Evolutionary conservation across 2,329 filamentous ascomycete genomes (phyloP).

Genomic region (Fusarium pseudonygamai): DNA sequence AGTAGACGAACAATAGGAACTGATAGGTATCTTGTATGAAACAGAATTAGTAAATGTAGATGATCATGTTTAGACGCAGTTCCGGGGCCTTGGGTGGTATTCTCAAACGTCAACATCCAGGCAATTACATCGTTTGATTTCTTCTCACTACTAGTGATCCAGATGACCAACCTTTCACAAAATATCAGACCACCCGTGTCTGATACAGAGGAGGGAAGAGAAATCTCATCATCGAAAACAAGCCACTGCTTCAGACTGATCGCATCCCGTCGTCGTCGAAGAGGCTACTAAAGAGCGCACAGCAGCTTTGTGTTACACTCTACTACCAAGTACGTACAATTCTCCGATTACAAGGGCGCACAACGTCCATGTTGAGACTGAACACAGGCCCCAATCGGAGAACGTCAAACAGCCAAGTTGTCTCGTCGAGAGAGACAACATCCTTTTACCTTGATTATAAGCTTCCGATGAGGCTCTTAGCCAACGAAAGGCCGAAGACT

Average conservation of each 20-base stretch:
- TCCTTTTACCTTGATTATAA: constrained; percentile 2
- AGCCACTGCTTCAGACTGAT: neutral
- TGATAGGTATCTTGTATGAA: neutral
- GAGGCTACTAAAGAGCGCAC: constrained; percentile 5
- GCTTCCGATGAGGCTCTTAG: constrained; percentile 7
- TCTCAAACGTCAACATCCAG: constrained; percentile 14
- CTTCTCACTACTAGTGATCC: neutral
- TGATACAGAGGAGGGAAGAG: neutral
- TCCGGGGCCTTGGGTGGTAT: constrained; percentile 1
- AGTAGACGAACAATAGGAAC: too few relatives aligned
- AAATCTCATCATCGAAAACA: neutral
- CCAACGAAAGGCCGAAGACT: neutral
- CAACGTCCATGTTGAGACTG: constrained; percentile 1
- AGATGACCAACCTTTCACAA: neutral
- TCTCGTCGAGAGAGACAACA: constrained; percentile 8
- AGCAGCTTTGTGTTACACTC: constrained; percentile 24
- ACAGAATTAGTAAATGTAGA: neutral
- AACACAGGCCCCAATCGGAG: constrained; percentile 16
- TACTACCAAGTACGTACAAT: constrained; percentile 29
- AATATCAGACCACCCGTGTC: neutral
- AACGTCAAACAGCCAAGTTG: constrained; percentile 14
- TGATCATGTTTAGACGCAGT: neutral
- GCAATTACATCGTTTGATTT: neutral
- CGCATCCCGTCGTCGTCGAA: neutral
- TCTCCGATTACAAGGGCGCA: constrained; percentile 11